Percentiles rank a stretch among this genome's conserved stretches.
phyloP scores from a whole-genome alignment of 1,284 basidiomycete species.

The Apiotrichum brassicae region DNA sequence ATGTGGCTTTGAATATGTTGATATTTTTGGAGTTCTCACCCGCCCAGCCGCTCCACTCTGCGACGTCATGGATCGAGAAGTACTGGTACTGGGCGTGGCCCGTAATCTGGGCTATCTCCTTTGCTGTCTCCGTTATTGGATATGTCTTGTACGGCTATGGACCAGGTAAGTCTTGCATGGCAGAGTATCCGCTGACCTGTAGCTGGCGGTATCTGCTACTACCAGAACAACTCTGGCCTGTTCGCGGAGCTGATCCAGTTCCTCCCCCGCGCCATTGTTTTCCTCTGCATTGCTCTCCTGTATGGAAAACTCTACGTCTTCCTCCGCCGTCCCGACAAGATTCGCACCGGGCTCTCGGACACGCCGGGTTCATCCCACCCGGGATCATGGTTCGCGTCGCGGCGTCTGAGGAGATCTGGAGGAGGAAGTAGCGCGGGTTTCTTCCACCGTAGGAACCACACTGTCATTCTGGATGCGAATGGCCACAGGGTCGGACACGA shows the following conservation, averaged over 20 bases:
- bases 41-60: slow-evolving; percentile 36
- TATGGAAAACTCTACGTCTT: slow-evolving; percentile 47
- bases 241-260: slow-evolving; percentile 47
- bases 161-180: not conserved
- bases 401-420: not conserved
- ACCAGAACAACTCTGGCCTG: slow-evolving; percentile 36
- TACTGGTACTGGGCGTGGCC: slow-evolving; percentile 39
- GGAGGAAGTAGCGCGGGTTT: not conserved
- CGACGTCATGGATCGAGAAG: slow-evolving; percentile 41
- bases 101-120: slow-evolving; percentile 35
- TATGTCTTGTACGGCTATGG: slow-evolving; percentile 37
- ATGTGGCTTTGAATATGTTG: slow-evolving; percentile 15
- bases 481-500: not conserved
- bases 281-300: slow-evolving; percentile 39
- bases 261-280: slow-evolving; percentile 40
- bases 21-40: not conserved
- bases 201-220: slow-evolving; percentile 43
- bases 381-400: slow-evolving; percentile 12
- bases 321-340: slow-evolving; percentile 46
- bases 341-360: slow-evolving; percentile 33
- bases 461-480: slow-evolving; percentile 2
- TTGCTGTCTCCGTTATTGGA: slow-evolving; percentile 30
- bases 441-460: not conserved
- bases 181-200: slow-evolving; percentile 1
- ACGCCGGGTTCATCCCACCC: not conserved